Base-by-base conservation (phyloP, 2,329 filamentous ascomycete species). In the Penicillium sp. region DNA sequence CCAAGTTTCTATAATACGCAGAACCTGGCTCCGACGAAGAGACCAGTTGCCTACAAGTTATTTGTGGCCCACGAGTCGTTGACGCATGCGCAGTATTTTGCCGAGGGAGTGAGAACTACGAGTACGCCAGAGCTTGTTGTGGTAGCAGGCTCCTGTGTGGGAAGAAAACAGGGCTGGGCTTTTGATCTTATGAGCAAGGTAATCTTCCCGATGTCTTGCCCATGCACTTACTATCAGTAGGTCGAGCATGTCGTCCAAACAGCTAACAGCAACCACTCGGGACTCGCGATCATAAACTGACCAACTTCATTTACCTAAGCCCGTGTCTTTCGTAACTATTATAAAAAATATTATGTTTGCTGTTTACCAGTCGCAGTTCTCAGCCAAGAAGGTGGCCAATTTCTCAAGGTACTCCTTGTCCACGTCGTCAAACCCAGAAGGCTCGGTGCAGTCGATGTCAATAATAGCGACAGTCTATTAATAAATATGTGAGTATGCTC, bases 381-480 rank as follows among this genome's bases (percentile, higher is more conserved):
- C 67, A 6, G 68, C 70, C 47, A 80, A 54, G 45, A 80, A 57
- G 14, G 60, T 60, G 0, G 77, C 77, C 53, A 80, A 62, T 26
- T 64, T 60, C 64, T 78, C 76, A 22, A 80, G 62, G 47, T 73
- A 73, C 49, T 73, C 69, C 58, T 70, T 69, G 63, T 80, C 78
- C 12, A 69, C 69, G 2, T 77, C 73, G 57, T 79, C 75, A 59
- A 80, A 80, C 16, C 75, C 77, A 7, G 64, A 59, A 14, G 72
- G 64, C 51, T 73, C 70, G 22, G 75, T 66, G 64, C 77, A 80
- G 57, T 80, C 78, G 28, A 80, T 67, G 59, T 80, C 78, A 47
- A 80, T 78, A 53, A 80, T 75, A 16, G 75, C 78, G 35, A 80
- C 73, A 8, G 77, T 76, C 76, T 78, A 58, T 30, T 9, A n/a